These are phyloP conservation scores for Irpex sp. DNA, from an alignment of 1,284 basidiomycete genomes.

Conservation along the genomic window DNA sequence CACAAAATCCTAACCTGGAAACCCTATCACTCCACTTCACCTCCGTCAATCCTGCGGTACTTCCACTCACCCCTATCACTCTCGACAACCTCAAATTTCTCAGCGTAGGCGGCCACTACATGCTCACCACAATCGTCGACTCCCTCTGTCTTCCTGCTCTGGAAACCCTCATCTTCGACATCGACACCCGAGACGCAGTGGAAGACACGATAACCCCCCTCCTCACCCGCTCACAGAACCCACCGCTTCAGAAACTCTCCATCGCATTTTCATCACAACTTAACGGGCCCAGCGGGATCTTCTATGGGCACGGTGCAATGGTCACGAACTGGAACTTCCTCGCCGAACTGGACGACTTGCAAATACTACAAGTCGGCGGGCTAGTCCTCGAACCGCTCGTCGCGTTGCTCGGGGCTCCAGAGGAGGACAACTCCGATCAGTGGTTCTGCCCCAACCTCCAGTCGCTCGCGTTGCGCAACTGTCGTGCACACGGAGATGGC, in stretches of 20 bases:
- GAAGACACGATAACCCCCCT: constrained; percentile 62
- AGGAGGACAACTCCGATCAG: constrained; percentile 48
- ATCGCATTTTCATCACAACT: constrained; percentile 50
- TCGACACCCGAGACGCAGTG: constrained; percentile 64
- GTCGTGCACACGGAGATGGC: constrained; percentile 55
- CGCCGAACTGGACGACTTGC: constrained; percentile 41
- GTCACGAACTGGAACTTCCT: constrained; percentile 50
- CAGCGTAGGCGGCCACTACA: constrained; percentile 60
- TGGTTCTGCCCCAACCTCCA: constrained; percentile 62
- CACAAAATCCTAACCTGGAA: constrained; percentile 51
- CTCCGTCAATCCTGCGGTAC: constrained; percentile 52
- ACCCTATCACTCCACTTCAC: constrained; percentile 57
- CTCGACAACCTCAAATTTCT: constrained; percentile 51
- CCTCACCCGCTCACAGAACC: constrained; percentile 51
- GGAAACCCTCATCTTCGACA: constrained; percentile 54
- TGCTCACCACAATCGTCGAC: constrained; percentile 61
- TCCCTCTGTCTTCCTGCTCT: constrained; percentile 53
- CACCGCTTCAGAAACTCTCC: constrained; percentile 51
- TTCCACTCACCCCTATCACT: constrained; percentile 51
- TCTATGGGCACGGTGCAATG: constrained; percentile 37
- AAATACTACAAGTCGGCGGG: constrained; percentile 56
- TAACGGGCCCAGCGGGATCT: constrained; percentile 34
- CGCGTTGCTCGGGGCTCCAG: constrained; percentile 49
- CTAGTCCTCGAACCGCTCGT: constrained; percentile 60
- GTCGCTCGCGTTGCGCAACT: constrained; percentile 53